Evolutionary conservation across 1,284 basidiomycete genomes (phyloP).

Genomic region (Cronartium ribicola): DNA sequence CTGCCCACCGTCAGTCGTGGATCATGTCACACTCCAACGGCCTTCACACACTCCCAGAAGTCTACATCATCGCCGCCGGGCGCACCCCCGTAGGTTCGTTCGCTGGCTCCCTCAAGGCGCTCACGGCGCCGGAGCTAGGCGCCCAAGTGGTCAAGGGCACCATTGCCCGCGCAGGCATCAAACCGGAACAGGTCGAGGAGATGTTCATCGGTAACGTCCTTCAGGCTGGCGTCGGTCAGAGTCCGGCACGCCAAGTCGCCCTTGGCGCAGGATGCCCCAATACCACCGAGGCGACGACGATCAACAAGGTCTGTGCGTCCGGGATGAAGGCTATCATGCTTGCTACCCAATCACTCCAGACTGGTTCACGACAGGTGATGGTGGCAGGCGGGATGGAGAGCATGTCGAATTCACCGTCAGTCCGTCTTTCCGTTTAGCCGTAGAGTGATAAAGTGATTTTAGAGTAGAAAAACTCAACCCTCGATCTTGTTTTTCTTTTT

Average conservation of each 20-base stretch:
- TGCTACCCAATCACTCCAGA: slow-evolving; percentile 54
- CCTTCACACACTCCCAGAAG: slow-evolving; percentile 55
- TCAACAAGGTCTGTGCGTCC: slow-evolving; percentile 67
- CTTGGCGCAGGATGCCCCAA: slow-evolving; percentile 83
- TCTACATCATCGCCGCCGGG: slow-evolving; percentile 89
- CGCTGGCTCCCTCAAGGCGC: slow-evolving; percentile 78
- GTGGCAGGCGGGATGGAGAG: slow-evolving; percentile 56
- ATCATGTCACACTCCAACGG: not conserved
- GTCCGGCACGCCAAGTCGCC: slow-evolving; percentile 55
- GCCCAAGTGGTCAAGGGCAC: slow-evolving; percentile 83
- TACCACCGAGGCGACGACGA: slow-evolving; percentile 90
- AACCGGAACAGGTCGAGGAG: slow-evolving; percentile 80
- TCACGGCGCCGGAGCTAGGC: slow-evolving; percentile 89
- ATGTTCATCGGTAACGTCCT: slow-evolving; percentile 83
- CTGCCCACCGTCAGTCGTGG: no score
- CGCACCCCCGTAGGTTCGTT: slow-evolving; percentile 93
- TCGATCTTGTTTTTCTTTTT: slow-evolving; percentile 45
- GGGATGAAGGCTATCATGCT: slow-evolving; percentile 56
- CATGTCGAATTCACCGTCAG: slow-evolving; percentile 54
- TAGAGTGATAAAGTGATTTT: slow-evolving; percentile 12
- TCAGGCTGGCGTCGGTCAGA: slow-evolving; percentile 54
- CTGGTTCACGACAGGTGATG: slow-evolving; percentile 53
- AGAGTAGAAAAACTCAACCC: slow-evolving; percentile 14
- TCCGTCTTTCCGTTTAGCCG: slow-evolving; percentile 45
- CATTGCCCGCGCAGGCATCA: slow-evolving; percentile 71